Evolutionary conservation across 2,329 filamentous ascomycete species (phyloP).

Genomic region (Tolypocladium cylindrosporum): DNA sequence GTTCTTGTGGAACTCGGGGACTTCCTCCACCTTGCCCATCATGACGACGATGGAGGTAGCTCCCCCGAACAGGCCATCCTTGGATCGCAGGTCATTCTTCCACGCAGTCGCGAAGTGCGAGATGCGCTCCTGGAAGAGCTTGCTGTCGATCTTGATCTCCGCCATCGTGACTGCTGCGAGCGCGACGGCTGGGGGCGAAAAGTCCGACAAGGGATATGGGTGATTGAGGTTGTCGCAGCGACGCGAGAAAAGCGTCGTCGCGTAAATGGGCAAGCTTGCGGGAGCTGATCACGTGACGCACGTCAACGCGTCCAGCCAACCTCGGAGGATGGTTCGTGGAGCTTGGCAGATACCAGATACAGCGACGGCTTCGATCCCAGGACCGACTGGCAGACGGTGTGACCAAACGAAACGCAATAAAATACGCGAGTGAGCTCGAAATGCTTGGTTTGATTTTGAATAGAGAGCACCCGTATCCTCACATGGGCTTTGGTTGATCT

Average conservation of each 20-base stretch:
- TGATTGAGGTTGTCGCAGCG: conserved; percentile 15
- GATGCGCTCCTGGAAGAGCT: conserved; percentile 87
- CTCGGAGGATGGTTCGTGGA: not conserved
- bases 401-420: not conserved
- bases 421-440: no score
- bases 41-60: conserved; percentile 78
- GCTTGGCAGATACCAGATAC: not conserved
- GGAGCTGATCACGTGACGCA: conserved; percentile 23
- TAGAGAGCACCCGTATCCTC: not conserved
- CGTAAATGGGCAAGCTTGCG: conserved; percentile 26
- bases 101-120: conserved; percentile 80
- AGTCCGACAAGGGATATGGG: conserved; percentile 1
- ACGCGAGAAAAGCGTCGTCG: conserved; percentile 32
- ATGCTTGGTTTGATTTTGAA: no score
- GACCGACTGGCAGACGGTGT: not conserved
- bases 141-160: conserved; percentile 92
- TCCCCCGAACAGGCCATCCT: conserved; percentile 76
- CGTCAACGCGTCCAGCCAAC: conserved; percentile 11
- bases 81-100: conserved; percentile 90
- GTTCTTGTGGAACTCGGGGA: conserved; percentile 83
- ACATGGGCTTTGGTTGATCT: not conserved
- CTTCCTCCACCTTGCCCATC: conserved; percentile 92
- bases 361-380: not conserved
- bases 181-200: conserved; percentile 15
- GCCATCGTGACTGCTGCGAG: conserved; percentile 41